Evolutionary conservation across 306 rosid species (phyloP), one percentile per base, ranked within the genome.

Genomic region (Lathyrus oleraceus): DNA sequence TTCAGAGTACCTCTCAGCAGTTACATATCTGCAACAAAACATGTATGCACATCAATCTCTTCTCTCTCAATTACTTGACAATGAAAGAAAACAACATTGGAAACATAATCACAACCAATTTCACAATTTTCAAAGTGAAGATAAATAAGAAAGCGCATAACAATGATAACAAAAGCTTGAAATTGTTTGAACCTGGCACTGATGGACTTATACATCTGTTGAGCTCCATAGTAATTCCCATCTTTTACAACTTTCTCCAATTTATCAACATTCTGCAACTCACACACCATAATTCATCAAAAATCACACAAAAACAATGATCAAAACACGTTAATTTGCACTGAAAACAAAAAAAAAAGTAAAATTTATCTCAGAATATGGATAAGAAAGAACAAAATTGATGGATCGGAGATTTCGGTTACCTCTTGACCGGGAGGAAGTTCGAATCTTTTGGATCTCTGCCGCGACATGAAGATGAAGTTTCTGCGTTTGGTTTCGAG

Each of bases 151-250:
- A 38, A 75, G 8, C 32, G 51, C 2, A 3, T 14, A 19, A 35
- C 10, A 35, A 35, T 35, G 2, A 35, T 6, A 35, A 48, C 2
- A 8, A 14, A 20, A 56, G 19, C 39, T 54, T 38, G 17, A 72
- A 56, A 57, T 5, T 16, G 47, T 27, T 10, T 8, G 32, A 78
- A 95, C 99, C 97, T 91, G 74, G 96, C 89, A 85, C 92, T 87
- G 39, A 83, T 68, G 13, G 99, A 88, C 75, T 95, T 95, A 88
- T 91, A 95, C 96, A 91, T 86, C 73, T 95, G 99, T 74, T 91
- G 97, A 75, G 99, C 99, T 72, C 97, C 99, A 82, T 95, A 95
- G 77, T 11, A 82, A 73, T 95, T 85, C 4, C 91, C 99, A 16
- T 71, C 91, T 12, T 72, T 87, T 14, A 86, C 84, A 77, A 87